Percentiles rank a stretch among this genome's conserved stretches.
These are phyloP conservation scores for Naegleria fowleri DNA, from an alignment of 208 protist species.

Conservation along the genomic window DNA sequence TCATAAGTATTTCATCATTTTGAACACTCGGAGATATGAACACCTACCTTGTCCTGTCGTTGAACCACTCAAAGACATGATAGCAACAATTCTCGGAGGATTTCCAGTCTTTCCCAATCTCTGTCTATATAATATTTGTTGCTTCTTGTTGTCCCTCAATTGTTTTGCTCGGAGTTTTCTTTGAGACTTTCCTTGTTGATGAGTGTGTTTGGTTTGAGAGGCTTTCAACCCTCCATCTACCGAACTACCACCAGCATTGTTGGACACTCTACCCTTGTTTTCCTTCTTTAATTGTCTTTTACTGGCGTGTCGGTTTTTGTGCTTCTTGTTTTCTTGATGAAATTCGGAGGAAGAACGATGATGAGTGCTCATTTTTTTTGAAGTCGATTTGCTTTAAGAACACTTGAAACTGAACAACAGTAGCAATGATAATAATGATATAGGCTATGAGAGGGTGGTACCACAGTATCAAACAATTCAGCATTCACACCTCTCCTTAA, in stretches of 20 bases:
- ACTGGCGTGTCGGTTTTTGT: background rate
- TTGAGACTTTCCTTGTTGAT: background rate
- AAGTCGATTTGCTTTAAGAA: background rate
- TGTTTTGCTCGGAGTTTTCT: constrained; percentile 1
- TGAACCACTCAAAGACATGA: constrained; percentile 4
- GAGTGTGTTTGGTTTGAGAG: background rate
- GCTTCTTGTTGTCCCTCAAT: constrained; percentile 22
- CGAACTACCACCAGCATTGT: background rate
- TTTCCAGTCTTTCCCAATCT: background rate
- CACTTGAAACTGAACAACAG: no score
- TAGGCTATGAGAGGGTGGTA: no score
- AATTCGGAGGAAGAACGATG: background rate
- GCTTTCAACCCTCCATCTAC: background rate
- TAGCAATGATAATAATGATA: no score
- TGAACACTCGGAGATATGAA: background rate
- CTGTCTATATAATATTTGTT: background rate
- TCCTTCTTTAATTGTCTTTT: background rate
- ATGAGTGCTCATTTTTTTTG: background rate
- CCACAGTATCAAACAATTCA: no score
- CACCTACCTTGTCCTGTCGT: background rate
- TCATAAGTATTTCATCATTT: background rate
- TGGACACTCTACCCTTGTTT: background rate
- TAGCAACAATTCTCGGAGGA: constrained; percentile 27
- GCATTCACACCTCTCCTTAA: no score
- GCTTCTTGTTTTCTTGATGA: constrained; percentile 19